Percentiles rank a stretch among this genome's conserved stretches.
These are phyloP conservation scores for Periconia digitata DNA, from an alignment of 2,329 filamentous ascomycete species.

Conservation along the genomic window DNA sequence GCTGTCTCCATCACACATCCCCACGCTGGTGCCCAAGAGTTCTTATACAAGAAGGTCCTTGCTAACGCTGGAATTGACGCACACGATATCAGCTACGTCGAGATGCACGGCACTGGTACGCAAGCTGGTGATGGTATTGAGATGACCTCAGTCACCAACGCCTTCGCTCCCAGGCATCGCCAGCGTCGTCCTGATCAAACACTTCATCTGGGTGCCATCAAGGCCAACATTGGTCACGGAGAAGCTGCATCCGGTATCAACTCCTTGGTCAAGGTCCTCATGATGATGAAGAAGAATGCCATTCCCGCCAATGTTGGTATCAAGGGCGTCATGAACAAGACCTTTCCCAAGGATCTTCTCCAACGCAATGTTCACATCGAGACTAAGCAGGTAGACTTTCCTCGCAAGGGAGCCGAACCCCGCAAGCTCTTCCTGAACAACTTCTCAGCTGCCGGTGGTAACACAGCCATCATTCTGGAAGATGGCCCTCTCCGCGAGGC, in stretches of 20 bases:
- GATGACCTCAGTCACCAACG: slow-evolving; percentile 72
- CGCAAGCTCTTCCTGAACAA: slow-evolving; percentile 57
- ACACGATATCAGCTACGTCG: slow-evolving; percentile 77
- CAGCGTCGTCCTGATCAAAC: slow-evolving; percentile 53
- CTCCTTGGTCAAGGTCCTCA: slow-evolving; percentile 55
- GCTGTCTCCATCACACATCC: slow-evolving; percentile 83
- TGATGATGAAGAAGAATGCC: slow-evolving; percentile 57
- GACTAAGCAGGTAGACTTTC: slow-evolving; percentile 48
- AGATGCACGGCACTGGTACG: slow-evolving; percentile 89
- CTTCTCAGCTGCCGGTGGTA: slow-evolving; percentile 57
- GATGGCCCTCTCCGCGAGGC: slow-evolving; percentile 50
- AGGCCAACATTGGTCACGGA: slow-evolving; percentile 58
- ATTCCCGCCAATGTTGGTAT: slow-evolving; percentile 59
- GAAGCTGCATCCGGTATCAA: slow-evolving; percentile 59
- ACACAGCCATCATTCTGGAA: slow-evolving; percentile 56
- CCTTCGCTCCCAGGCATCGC: slow-evolving; percentile 59
- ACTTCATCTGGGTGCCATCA: slow-evolving; percentile 57
- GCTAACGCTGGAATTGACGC: slow-evolving; percentile 74
- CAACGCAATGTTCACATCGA: slow-evolving; percentile 58
- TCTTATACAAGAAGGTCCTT: slow-evolving; percentile 70
- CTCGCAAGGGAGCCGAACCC: slow-evolving; percentile 51
- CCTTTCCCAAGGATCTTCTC: slow-evolving; percentile 54
- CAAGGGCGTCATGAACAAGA: slow-evolving; percentile 59
- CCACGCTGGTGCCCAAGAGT: slow-evolving; percentile 73
- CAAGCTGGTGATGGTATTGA: slow-evolving; percentile 83